These are phyloP conservation scores for Neurospora africana DNA, from an alignment of 495 filamentous ascomycete genomes.

Conservation along the genomic window DNA sequence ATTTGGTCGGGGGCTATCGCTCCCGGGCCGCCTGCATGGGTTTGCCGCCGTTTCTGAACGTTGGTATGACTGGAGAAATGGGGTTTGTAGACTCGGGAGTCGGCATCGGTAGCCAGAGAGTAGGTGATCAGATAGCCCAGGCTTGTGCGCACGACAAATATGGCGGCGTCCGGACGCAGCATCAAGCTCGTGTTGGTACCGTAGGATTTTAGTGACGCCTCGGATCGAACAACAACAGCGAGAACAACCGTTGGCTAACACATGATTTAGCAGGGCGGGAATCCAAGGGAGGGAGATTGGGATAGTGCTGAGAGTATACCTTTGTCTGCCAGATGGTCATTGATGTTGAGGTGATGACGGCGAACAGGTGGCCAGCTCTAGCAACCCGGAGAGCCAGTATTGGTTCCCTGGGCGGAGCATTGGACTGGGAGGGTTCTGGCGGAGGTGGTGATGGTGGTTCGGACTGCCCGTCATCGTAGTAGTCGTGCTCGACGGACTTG, in stretches of 20 bases:
- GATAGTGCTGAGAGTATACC: slow-evolving; percentile 34
- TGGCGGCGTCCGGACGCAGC: slow-evolving; percentile 82
- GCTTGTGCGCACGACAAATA: slow-evolving; percentile 83
- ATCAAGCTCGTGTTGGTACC: slow-evolving; percentile 75
- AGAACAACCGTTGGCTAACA: slow-evolving; percentile 78
- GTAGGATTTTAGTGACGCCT: slow-evolving; percentile 67
- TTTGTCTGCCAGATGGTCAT: slow-evolving; percentile 93
- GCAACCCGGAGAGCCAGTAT: slow-evolving; percentile 70
- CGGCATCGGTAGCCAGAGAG: slow-evolving; percentile 74
- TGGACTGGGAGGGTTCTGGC: slow-evolving; percentile 1
- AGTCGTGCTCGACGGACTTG: slow-evolving; percentile 41
- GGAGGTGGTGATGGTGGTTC: neutral
- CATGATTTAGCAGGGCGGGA: slow-evolving; percentile 9
- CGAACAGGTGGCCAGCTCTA: slow-evolving; percentile 77
- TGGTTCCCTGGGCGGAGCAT: slow-evolving; percentile 36
- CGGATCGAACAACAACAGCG: slow-evolving; percentile 72
- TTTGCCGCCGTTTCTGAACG: slow-evolving; percentile 60
- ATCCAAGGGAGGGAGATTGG: neutral
- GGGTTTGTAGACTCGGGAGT: slow-evolving; percentile 73
- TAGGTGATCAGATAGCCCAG: slow-evolving; percentile 90
- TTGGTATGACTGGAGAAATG: slow-evolving; percentile 57
- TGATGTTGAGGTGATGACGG: slow-evolving; percentile 70
- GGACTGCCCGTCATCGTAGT: slow-evolving; percentile 20
- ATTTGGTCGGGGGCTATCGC: slow-evolving; percentile 43
- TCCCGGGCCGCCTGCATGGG: slow-evolving; percentile 51